These are phyloP conservation scores for Arctium lappa DNA, from an alignment of 129 eudicot species.

Conservation along the genomic window DNA sequence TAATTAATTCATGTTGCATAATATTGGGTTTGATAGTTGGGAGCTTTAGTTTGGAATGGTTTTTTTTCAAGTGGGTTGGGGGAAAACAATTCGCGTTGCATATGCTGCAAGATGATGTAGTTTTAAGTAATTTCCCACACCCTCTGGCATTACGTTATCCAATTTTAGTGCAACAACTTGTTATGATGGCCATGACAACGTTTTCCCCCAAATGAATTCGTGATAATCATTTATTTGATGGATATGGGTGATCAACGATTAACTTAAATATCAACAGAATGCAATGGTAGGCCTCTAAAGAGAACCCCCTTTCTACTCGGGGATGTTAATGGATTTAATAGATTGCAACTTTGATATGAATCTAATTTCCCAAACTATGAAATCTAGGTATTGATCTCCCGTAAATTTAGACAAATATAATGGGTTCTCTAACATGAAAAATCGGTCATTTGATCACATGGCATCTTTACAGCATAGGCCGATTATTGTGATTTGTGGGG, in stretches of 20 bases:
- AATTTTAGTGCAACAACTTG: neutral
- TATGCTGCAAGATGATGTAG: neutral
- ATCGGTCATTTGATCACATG: neutral
- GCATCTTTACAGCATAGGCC: neutral
- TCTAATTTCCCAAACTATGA: neutral
- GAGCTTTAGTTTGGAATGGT: neutral
- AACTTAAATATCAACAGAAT: neutral
- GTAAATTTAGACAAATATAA: neutral
- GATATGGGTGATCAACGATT: neutral
- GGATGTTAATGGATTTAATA: neutral
- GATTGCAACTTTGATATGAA: neutral
- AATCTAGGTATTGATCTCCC: neutral
- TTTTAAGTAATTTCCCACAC: neutral
- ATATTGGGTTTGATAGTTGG: neutral
- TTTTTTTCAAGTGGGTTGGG: neutral
- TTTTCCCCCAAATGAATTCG: neutral
- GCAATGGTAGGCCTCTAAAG: neutral
- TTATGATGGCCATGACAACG: neutral
- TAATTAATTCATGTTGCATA: neutral
- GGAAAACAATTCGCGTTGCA: neutral
- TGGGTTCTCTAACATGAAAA: neutral
- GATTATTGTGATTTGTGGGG: neutral
- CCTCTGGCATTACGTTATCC: neutral
- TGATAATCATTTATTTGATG: neutral
- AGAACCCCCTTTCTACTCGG: neutral